Conservation (phyloP, 257 asterid genomes). For the Primulina eburnea region DNA sequence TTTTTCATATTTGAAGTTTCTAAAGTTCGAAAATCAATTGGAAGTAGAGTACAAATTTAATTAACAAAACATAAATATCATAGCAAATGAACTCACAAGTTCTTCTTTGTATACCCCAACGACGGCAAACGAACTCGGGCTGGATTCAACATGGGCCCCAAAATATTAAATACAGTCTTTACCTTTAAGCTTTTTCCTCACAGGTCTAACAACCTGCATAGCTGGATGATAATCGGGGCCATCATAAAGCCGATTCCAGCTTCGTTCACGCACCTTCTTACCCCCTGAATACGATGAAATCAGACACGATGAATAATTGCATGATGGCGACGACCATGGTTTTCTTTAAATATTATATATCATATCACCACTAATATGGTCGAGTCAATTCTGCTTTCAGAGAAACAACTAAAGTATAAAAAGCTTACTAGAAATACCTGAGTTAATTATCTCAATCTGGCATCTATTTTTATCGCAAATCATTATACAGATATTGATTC, state of each 20-base stretch:
- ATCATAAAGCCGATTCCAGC: slow-evolving; percentile 77
- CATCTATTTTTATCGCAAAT: background rate
- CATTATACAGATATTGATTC: background rate
- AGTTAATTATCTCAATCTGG: background rate
- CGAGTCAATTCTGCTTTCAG: background rate
- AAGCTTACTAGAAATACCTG: background rate
- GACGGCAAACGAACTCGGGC: slow-evolving; percentile 67
- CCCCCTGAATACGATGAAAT: slow-evolving; percentile 40
- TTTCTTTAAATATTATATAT: background rate
- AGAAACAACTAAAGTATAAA: background rate
- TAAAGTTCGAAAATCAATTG: background rate
- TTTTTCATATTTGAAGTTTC: slow-evolving; percentile 13
- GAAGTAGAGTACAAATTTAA: background rate
- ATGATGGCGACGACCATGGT: background rate
- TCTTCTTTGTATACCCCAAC: slow-evolving; percentile 65
- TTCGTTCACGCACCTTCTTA: slow-evolving; percentile 50
- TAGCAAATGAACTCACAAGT: slow-evolving; percentile 39
- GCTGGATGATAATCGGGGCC: slow-evolving; percentile 69
- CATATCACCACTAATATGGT: background rate
- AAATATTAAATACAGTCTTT: slow-evolving; percentile 64
- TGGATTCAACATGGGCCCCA: slow-evolving; percentile 75
- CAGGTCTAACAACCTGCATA: slow-evolving; percentile 64
- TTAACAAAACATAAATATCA: background rate
- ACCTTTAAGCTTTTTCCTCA: slow-evolving; percentile 65
- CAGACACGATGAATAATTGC: background rate